These are phyloP conservation scores for Cyanodermella asteris DNA, from an alignment of 2,329 filamentous ascomycete species.

Conservation along the genomic window DNA sequence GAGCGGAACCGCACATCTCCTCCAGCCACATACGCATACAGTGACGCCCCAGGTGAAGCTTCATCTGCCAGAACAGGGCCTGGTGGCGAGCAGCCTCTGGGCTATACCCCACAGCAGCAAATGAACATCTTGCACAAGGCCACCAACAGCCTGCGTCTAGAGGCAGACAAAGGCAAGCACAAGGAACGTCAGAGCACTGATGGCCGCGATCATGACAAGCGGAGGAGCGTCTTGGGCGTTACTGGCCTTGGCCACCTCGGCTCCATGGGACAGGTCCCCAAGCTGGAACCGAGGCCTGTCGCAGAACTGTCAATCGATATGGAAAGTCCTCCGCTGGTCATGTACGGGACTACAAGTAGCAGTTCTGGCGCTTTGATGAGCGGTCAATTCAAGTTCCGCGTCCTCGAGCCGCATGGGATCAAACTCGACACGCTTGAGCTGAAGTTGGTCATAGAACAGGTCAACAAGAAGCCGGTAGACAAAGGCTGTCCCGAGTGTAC, in stretches of 20 bases:
- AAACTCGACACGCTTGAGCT: slow-evolving; percentile 50
- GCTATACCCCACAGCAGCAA: too few species aligned
- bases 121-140: too few species aligned
- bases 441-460: slow-evolving; percentile 45
- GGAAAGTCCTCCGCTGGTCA: slow-evolving; percentile 69
- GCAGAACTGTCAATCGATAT: slow-evolving; percentile 40
- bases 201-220: too few species aligned
- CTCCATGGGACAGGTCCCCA: slow-evolving; percentile 5
- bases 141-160: too few species aligned
- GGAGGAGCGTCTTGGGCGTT: slow-evolving; percentile 12
- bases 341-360: slow-evolving; percentile 37
- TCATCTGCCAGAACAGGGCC: too few species aligned
- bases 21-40: too few species aligned
- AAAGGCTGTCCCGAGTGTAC: slow-evolving; percentile 59
- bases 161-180: too few species aligned
- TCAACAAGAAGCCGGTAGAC: slow-evolving; percentile 63
- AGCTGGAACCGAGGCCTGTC: slow-evolving; percentile 15
- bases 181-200: too few species aligned
- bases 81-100: too few species aligned
- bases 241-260: slow-evolving; percentile 8
- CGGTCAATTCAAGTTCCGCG: slow-evolving; percentile 38
- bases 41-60: too few species aligned
- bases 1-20: too few species aligned
- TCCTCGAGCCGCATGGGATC: slow-evolving; percentile 44
- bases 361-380: slow-evolving; percentile 9